phyloP scores from a whole-genome alignment of 495 filamentous ascomycete genomes.

The Neurospora africana region DNA sequence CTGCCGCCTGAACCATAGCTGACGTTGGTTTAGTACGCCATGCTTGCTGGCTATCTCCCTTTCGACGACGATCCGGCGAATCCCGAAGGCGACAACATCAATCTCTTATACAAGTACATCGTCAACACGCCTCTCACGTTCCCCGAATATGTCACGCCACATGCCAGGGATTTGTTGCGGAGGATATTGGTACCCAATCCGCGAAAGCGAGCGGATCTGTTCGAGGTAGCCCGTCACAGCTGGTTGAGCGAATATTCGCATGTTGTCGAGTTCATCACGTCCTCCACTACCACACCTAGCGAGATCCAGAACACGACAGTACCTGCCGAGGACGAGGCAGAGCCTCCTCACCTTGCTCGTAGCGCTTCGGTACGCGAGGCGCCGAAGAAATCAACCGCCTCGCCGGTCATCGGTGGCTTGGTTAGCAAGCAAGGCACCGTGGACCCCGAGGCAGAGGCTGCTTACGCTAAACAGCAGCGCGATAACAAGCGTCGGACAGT shows the following conservation, averaged over 20 bases:
- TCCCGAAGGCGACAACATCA: conserved; percentile 98
- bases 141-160: conserved; percentile 96
- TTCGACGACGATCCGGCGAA: conserved; percentile 99
- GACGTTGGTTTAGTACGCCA: conserved; percentile 69
- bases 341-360: conserved; percentile 58
- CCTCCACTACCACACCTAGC: conserved; percentile 74
- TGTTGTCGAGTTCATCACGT: conserved; percentile 92
- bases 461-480: conserved; percentile 44
- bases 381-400: conserved; percentile 49
- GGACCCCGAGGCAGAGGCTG: conserved; percentile 52
- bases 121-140: conserved; percentile 95
- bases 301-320: conserved; percentile 81
- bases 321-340: conserved; percentile 48
- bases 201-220: conserved; percentile 86
- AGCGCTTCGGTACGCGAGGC: conserved; percentile 90
- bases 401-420: conserved; percentile 55
- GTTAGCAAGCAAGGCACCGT: conserved; percentile 65
- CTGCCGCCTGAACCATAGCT: neutral
- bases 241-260: conserved; percentile 96
- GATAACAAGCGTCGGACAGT: conserved; percentile 91
- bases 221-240: conserved; percentile 95
- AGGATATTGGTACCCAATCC: conserved; percentile 96
- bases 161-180: conserved; percentile 84
- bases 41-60: conserved; percentile 96
- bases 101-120: conserved; percentile 98